Evolutionary conservation across 345 rosid genomes (phyloP), one percentile per base, ranked within the genome.

Genomic region (Nasturtium officinale): DNA sequence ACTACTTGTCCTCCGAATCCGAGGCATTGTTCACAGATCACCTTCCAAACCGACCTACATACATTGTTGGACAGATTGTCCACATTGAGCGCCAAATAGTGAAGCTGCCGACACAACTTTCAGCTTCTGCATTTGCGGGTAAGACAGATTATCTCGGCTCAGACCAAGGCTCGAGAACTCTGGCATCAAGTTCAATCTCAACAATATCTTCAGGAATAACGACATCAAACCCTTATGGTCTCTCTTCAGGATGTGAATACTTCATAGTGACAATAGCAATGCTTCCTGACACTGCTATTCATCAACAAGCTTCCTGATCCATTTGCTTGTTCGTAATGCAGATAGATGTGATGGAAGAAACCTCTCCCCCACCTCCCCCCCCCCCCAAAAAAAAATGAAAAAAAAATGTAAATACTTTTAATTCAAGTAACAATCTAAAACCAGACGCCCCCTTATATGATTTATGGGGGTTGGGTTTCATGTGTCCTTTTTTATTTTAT

Each of bases 201-300:
- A 29, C 62, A 12, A 28, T 72, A 42, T 48, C 79, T 17, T 76
- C 77, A 8, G 59, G 73, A 77, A 85, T 83, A 50, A 75, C 85
- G 29, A 72, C 74, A 67, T 61, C 69, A 61, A 96, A 87, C 80
- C 98, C 94, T 26, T 95, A 87, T 59, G 84, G 88, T 54, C 92
- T 95, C 64, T 87, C 96, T 15, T 59, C 82, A 65, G 98, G 99
- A 65, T 87, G 90, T 79, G 97, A 87, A 85, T 92, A 85, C 83
- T 96, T 86, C 73, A 67, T 96, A 69, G 98, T 92, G 84, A 92
- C 98, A 42, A 85, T 96, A 80, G 99, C 99, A 21, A 96, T 96
- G 98, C 79, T 96, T 82, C 99, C 99, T 38, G 97, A 85, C 68
- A 83, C 91, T 55, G 68, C 86, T 75, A 87, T 88, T 81, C 93